Evolutionary conservation across 371 early-diverging fungal genomes (phyloP), one percentile per base, ranked within the genome.

Genomic region (Rhizopus arrhizus): DNA sequence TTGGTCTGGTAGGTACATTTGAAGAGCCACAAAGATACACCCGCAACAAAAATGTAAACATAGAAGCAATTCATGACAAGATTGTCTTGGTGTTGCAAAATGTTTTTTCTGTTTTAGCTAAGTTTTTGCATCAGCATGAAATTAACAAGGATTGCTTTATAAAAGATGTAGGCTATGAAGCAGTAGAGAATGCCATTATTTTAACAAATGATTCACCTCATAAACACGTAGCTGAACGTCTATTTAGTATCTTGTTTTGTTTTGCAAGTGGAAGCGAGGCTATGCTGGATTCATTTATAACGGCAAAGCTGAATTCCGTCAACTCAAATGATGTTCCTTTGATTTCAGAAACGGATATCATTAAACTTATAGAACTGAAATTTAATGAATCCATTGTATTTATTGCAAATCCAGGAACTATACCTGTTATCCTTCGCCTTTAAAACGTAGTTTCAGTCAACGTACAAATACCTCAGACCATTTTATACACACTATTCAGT

Each of bases 221-320:
- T 5, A 45, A 62, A 4, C 75, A 73, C 12, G 65, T 73, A 41
- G 68, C 83, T 0, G 59, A 69, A 10, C 68, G 73, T 33, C 64
- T 84, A 38, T 78, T 89, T 56, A 88, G 89, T 8, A 75, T 85
- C 8, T 64, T 89, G 10, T 81, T 90, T 60, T 81, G 81, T 4
- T 84, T 89, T 61, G 84, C 85, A 2, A 64, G 85, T 11, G 85
- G 85, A 33, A 75, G 85, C 48, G 77, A 75, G 11, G 67, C 62
- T 0, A 47, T 85, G 0, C 56, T 61, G 10, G 69, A 82, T 32
- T 59, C 85, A n/a, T 88, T 89, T 58, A 54, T 72, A 13, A 38
- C 69, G 5, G n/a, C 15, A n/a, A 13, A 1, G 4, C 5, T 1
- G 0, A 59, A 64, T 2, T 53, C 59, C 10, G 45, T 50, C 36